Conservation (phyloP, 2,329 filamentous ascomycete species). For the Dendryphion nanum region DNA sequence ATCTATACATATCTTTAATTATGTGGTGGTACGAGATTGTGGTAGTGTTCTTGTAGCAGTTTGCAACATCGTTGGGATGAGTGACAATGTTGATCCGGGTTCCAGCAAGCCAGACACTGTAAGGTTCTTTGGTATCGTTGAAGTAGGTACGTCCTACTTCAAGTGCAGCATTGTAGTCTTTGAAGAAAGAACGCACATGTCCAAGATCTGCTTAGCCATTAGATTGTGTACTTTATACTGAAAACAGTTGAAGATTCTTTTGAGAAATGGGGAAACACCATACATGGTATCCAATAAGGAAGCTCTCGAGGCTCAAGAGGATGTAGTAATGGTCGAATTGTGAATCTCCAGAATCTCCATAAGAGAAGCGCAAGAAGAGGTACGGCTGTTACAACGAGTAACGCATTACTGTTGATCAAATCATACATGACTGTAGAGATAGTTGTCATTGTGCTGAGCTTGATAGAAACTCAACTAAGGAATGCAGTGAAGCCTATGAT, state of each 20-base stretch:
- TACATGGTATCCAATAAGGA: conserved; percentile 23
- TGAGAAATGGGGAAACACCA: background rate
- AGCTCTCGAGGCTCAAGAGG: conserved; percentile 19
- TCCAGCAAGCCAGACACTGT: conserved; percentile 7
- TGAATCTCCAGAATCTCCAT: conserved; percentile 22
- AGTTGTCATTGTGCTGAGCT: too few species aligned
- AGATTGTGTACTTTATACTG: background rate
- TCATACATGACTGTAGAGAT: too few species aligned
- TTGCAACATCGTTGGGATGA: conserved; percentile 5
- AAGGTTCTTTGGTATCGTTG: conserved; percentile 7
- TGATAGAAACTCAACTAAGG: too few species aligned
- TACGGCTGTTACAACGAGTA: too few species aligned
- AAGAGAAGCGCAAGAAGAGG: conserved; percentile 2
- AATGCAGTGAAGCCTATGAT: too few species aligned
- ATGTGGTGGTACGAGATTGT: conserved; percentile 10
- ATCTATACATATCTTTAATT: conserved; percentile 8
- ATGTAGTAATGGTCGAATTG: conserved; percentile 12
- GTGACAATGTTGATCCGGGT: conserved; percentile 10
- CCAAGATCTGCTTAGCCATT: conserved; percentile 1
- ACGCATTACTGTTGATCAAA: too few species aligned
- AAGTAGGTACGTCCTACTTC: conserved; percentile 12
- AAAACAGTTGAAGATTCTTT: background rate
- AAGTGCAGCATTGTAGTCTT: conserved; percentile 9
- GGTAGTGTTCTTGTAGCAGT: conserved; percentile 7
- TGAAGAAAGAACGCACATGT: conserved; percentile 8